Base-by-base conservation (phyloP, 495 filamentous ascomycete genomes). In the Talaromyces borbonicus region DNA sequence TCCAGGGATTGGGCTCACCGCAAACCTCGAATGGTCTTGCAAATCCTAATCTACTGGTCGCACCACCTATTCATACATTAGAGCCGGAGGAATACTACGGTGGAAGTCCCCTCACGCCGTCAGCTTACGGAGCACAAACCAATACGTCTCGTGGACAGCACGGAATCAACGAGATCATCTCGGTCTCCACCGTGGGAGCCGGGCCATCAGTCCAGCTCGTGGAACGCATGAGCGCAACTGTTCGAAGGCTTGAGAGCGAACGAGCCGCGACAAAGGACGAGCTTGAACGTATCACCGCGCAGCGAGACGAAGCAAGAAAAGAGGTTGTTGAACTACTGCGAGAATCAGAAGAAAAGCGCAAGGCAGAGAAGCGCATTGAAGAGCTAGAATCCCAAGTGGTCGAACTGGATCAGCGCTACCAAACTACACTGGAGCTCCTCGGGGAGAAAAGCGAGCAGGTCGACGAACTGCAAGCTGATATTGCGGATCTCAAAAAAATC, bases 401-500 rank as follows among this genome's bases (percentile, higher is more conserved):
- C 40, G 64, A 66, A 25, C 48, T 73, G 19, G 81, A 80, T 37
- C 66, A 75, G 52, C 69, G 90, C 53, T 95, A 96, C 58, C 79
- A 90, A 61, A 92, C 88, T 1, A 90, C 85, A 35, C 68, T 98
- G 32, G 90, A 96, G 69, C 83, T 98, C 83, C 62, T 96, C 30
- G 92, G 92, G 8, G 92, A 98, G 75, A 95, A 93, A 79, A 94
- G 85, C 57, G 92, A 97, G 72, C 64, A 80, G 58, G 88, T 94
- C 11, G 87, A 95, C 51, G 90, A 97, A 71, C 67, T 99, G 42
- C 75, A 77, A 60, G 81, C 82, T 26, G 92, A 97, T 72, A 84
- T 97, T 44, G 71, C 76, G 41, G 92, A 97, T 72, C 69, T 97
- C 56, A 98, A 98, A 71, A 79, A 81, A 49, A 90, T 98, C 71